phyloP scores from a whole-genome alignment of 2,329 filamentous ascomycete species.

The Aureobasidium uvarum region DNA sequence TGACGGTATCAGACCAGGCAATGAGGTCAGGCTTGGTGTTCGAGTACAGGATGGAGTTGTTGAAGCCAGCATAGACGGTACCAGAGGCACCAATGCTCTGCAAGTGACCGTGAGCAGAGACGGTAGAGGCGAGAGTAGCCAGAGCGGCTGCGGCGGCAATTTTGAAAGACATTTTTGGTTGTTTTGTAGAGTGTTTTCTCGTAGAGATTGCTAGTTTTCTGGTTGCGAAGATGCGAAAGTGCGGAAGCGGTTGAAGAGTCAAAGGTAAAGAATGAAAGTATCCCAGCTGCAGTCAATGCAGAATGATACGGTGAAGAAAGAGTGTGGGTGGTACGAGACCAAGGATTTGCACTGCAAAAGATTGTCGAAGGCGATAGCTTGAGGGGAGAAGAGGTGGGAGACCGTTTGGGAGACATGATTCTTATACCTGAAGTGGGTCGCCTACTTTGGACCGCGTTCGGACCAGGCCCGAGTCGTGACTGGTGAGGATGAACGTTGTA shows the following conservation, averaged over 20 bases:
- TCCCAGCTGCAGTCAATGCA: slow-evolving; percentile 27
- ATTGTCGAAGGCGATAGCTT: slow-evolving; percentile 24
- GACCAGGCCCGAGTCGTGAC: slow-evolving; percentile 8
- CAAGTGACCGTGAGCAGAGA: slow-evolving; percentile 50
- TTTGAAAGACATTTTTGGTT: slow-evolving; percentile 33
- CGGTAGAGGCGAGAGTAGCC: slow-evolving; percentile 40
- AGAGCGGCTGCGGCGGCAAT: slow-evolving; percentile 34
- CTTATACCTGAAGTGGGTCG: slow-evolving; percentile 14
- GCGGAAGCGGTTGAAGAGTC: slow-evolving; percentile 4
- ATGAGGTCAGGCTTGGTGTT: slow-evolving; percentile 43
- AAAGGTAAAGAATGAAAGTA: slow-evolving; percentile 22
- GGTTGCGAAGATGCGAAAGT: slow-evolving; percentile 15
- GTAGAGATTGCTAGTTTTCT: slow-evolving; percentile 16
- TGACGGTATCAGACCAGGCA: slow-evolving; percentile 54
- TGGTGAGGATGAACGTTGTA: neutral
- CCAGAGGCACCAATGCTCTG: slow-evolving; percentile 50
- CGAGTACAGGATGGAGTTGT: slow-evolving; percentile 43
- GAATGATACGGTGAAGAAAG: slow-evolving; percentile 25
- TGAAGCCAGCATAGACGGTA: slow-evolving; percentile 47
- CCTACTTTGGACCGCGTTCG: neutral
- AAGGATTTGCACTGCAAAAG: slow-evolving; percentile 24
- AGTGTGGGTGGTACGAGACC: slow-evolving; percentile 26
- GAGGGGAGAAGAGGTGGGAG: neutral
- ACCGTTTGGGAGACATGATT: slow-evolving; percentile 12
- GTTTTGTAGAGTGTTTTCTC: slow-evolving; percentile 16